Evolutionary conservation across 371 early-diverging fungal genomes (phyloP).

Genomic region (Mortierella sp.): DNA sequence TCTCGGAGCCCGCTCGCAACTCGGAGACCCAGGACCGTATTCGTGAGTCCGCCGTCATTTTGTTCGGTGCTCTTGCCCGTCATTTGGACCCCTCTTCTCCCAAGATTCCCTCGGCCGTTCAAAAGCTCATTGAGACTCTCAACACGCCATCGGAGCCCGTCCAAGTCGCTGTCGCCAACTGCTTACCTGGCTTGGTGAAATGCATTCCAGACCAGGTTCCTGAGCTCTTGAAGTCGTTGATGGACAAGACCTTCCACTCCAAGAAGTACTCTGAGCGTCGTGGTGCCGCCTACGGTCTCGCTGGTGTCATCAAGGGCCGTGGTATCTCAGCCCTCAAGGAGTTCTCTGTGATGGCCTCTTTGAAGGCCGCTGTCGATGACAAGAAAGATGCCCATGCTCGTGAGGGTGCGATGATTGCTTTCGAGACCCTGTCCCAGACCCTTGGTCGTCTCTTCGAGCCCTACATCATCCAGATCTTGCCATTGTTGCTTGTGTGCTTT

Average conservation of each 20-base stretch:
- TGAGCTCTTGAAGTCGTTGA: constrained; percentile 72
- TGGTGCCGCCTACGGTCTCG: constrained; percentile 97
- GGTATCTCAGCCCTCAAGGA: constrained; percentile 92
- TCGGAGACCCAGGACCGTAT: constrained; percentile 82
- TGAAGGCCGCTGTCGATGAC: constrained; percentile 89
- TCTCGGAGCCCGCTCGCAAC: constrained; percentile 71
- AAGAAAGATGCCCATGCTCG: constrained; percentile 79
- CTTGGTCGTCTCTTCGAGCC: constrained; percentile 97
- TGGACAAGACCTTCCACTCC: constrained; percentile 78
- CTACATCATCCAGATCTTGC: constrained; percentile 95
- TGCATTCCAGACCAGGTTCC: constrained; percentile 74
- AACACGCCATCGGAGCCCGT: constrained; percentile 96
- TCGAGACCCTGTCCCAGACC: constrained; percentile 88
- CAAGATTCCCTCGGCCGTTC: constrained; percentile 85
- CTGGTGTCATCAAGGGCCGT: constrained; percentile 95
- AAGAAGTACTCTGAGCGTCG: constrained; percentile 91
- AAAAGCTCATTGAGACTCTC: constrained; percentile 89
- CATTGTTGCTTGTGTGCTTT: constrained; percentile 88
- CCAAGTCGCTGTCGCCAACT: constrained; percentile 94
- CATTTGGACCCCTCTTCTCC: constrained; percentile 82
- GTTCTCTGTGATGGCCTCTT: constrained; percentile 81
- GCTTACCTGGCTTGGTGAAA: constrained; percentile 94
- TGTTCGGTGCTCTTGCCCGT: constrained; percentile 92
- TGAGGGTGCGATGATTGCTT: constrained; percentile 96
- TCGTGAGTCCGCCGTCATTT: constrained; percentile 92